phyloP scores from a whole-genome alignment of 1,139 yeast genomes.

The Pichia inconspicua region DNA sequence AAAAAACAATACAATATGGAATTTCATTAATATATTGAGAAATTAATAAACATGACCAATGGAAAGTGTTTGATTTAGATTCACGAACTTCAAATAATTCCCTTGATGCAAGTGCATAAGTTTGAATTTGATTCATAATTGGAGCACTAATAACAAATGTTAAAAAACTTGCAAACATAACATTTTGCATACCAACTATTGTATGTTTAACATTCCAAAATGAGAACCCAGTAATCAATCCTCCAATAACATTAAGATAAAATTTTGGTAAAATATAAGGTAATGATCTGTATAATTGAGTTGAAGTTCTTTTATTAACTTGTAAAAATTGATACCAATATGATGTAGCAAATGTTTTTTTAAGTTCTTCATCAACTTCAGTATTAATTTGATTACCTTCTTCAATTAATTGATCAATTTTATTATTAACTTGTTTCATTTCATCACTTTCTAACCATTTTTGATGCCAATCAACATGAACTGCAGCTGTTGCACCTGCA shows the following conservation, averaged over 20 bases:
- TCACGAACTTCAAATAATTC: slow-evolving; percentile 58
- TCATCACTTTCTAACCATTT: slow-evolving; percentile 30
- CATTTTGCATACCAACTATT: slow-evolving; percentile 45
- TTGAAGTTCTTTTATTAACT: slow-evolving; percentile 35
- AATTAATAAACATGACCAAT: slow-evolving; percentile 51
- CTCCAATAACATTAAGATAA: slow-evolving; percentile 29
- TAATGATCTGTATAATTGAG: slow-evolving; percentile 43
- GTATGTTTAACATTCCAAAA: slow-evolving; percentile 29
- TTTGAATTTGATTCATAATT: slow-evolving; percentile 49
- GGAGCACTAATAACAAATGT: slow-evolving; percentile 44
- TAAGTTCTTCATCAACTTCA: slow-evolving; percentile 28
- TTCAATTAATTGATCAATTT: slow-evolving; percentile 21
- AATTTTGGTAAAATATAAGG: slow-evolving; percentile 40
- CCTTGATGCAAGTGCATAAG: slow-evolving; percentile 44
- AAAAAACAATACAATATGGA: slow-evolving; percentile 47
- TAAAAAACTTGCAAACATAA: slow-evolving; percentile 45
- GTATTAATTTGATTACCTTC: slow-evolving; percentile 25
- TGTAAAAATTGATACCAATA: slow-evolving; percentile 33
- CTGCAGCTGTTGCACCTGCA: slow-evolving; percentile 44
- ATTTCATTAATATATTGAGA: slow-evolving; percentile 46
- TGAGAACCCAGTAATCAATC: slow-evolving; percentile 41
- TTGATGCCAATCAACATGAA: slow-evolving; percentile 37
- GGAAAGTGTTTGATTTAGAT: slow-evolving; percentile 55
- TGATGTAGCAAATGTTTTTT: slow-evolving; percentile 31
- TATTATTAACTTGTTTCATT: slow-evolving; percentile 17